These are phyloP conservation scores for Plantago lanceolata DNA, from an alignment of 305 asterid genomes.

Conservation along the genomic window DNA sequence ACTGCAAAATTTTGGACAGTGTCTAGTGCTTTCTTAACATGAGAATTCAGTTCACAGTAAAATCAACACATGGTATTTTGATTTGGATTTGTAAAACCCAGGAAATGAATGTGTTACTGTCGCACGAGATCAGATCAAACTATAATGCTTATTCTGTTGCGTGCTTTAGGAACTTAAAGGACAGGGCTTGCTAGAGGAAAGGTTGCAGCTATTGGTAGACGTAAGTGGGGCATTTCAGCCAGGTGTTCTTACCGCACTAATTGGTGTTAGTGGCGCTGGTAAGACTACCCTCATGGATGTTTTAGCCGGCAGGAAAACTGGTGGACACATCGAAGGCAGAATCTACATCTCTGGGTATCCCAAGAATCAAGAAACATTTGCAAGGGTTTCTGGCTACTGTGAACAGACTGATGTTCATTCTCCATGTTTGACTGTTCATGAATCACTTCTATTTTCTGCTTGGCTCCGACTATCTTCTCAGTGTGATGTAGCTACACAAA, in stretches of 20 bases:
- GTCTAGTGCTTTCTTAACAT: not conserved
- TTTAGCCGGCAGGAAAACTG: conserved; percentile 84
- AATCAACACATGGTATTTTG: not conserved
- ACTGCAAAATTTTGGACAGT: not conserved
- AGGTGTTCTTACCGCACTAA: conserved; percentile 78
- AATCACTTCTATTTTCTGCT: conserved; percentile 72
- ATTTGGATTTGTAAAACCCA: not conserved
- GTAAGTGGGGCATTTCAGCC: conserved; percentile 82
- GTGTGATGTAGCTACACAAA: conserved; percentile 50
- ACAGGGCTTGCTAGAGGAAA: conserved; percentile 51
- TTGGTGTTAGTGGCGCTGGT: conserved; percentile 96
- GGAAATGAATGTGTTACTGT: not conserved
- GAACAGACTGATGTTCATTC: conserved; percentile 74
- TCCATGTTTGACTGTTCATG: conserved; percentile 69
- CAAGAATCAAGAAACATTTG: conserved; percentile 86
- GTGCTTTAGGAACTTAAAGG: conserved; percentile 63
- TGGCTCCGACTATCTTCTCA: conserved; percentile 69
- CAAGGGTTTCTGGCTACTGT: conserved; percentile 84
- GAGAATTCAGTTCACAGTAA: not conserved
- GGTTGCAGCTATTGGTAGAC: conserved; percentile 51
- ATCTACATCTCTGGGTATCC: conserved; percentile 73
- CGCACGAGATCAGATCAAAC: not conserved
- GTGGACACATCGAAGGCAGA: conserved; percentile 69
- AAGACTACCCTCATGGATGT: conserved; percentile 95
- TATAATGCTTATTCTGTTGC: conserved; percentile 11